Evolutionary conservation across 116 monocot species (phyloP).

Genomic region (Iris pallida): DNA sequence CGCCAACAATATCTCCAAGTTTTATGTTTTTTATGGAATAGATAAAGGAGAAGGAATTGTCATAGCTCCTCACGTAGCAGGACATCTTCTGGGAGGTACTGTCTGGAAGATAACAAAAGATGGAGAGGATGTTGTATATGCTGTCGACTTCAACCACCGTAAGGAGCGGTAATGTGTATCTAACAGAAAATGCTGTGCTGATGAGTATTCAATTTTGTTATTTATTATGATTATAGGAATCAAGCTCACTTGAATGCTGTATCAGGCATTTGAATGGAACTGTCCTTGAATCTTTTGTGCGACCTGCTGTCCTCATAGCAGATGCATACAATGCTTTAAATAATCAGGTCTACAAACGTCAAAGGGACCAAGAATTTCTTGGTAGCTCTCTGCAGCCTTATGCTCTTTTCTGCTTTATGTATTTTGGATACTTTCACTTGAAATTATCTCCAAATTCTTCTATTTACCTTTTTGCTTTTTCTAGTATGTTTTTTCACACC

Average conservation of each 20-base stretch:
- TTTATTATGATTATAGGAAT: not conserved
- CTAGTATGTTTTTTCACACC: not conserved
- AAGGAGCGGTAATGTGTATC: conserved; percentile 65
- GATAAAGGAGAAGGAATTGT: conserved; percentile 98
- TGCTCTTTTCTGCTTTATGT: not conserved
- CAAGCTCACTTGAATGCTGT: conserved; percentile 22
- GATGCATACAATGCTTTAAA: conserved; percentile 97
- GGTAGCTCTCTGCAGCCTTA: conserved; percentile 40
- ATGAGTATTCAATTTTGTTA: conserved; percentile 3
- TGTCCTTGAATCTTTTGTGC: conserved; percentile 91
- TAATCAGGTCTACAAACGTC: conserved; percentile 79
- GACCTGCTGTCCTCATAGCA: conserved; percentile 96
- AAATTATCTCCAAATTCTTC: not conserved
- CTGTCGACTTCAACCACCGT: conserved; percentile 97
- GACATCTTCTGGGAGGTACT: conserved; percentile 97
- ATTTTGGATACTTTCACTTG: not conserved
- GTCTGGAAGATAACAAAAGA: conserved; percentile 99
- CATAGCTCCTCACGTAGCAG: conserved; percentile 95
- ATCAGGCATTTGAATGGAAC: conserved; percentile 95
- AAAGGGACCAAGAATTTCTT: conserved; percentile 87
- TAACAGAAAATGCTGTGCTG: not conserved
- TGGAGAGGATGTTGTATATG: conserved; percentile 98
- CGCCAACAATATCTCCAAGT: not conserved
- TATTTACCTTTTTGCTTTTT: not conserved
- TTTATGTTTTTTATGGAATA: conserved; percentile 22